These are phyloP conservation scores for Tetragonia tetragonoides DNA, from an alignment of 148 eudicot species.

Conservation along the genomic window DNA sequence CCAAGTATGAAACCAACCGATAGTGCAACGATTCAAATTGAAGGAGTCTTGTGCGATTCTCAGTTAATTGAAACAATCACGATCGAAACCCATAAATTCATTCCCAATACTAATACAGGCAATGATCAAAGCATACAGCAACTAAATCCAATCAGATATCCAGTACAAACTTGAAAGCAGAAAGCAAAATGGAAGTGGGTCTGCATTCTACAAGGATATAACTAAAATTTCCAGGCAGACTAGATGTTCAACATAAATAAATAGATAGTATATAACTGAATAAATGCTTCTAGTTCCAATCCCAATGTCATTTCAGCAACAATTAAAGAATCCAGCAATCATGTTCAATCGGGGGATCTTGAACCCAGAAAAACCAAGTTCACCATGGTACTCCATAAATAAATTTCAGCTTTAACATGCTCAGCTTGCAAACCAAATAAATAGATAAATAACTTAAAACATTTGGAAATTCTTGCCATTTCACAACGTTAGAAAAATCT, in stretches of 20 bases:
- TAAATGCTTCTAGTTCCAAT: not conserved
- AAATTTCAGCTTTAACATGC: too few relatives aligned
- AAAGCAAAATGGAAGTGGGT: not conserved
- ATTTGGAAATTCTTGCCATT: too few relatives aligned
- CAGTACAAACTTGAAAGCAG: not conserved
- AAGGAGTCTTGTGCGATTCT: not conserved
- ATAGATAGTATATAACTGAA: too few relatives aligned
- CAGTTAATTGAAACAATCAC: not conserved
- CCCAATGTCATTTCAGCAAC: conserved; percentile 1
- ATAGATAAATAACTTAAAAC: too few relatives aligned
- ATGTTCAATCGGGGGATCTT: not conserved
- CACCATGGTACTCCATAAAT: too few relatives aligned
- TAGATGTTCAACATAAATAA: too few relatives aligned
- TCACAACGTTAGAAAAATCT: too few relatives aligned
- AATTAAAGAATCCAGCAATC: not conserved
- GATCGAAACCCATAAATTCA: not conserved
- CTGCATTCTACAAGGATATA: not conserved
- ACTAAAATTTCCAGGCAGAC: not conserved
- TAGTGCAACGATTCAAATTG: not conserved
- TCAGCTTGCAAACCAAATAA: too few relatives aligned
- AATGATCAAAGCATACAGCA: not conserved
- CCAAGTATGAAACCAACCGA: not conserved
- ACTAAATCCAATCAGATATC: too few relatives aligned
- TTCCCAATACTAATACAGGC: not conserved
- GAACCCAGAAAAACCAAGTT: too few relatives aligned